phyloP scores from a whole-genome alignment of 2,329 filamentous ascomycete species.

The Huntiella moniliformis region DNA sequence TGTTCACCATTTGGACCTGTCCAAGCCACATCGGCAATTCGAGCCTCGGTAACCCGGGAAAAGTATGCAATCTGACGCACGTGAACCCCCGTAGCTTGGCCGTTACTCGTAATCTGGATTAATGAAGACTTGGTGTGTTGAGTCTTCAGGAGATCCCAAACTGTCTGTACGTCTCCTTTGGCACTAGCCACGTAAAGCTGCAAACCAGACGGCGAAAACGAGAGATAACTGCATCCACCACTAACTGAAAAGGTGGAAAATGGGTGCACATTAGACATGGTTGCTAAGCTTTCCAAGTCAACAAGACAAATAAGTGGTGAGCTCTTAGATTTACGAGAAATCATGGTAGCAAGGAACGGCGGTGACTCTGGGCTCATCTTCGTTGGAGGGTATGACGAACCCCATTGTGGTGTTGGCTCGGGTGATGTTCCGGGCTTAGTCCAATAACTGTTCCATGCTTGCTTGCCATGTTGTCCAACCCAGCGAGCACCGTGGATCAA shows the following conservation, averaged over 20 bases:
- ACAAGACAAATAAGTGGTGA: slow-evolving; percentile 57
- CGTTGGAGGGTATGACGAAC: slow-evolving; percentile 21
- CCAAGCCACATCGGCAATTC: slow-evolving; percentile 83
- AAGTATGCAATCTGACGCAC: slow-evolving; percentile 80
- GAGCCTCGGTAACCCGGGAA: slow-evolving; percentile 76
- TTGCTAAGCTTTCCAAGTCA: slow-evolving; percentile 43
- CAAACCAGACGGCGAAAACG: slow-evolving; percentile 56
- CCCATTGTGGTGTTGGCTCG: slow-evolving; percentile 22
- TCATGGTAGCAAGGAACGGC: slow-evolving; percentile 50
- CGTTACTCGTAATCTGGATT: slow-evolving; percentile 27
- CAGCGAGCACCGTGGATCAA: slow-evolving; percentile 56
- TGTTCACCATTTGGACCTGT: slow-evolving; percentile 62
- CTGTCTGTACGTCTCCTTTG: slow-evolving; percentile 66
- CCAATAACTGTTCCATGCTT: slow-evolving; percentile 69
- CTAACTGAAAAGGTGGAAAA: slow-evolving; percentile 52
- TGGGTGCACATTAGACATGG: slow-evolving; percentile 36
- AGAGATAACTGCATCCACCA: slow-evolving; percentile 63
- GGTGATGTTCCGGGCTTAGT: slow-evolving; percentile 29
- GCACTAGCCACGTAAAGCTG: slow-evolving; percentile 61
- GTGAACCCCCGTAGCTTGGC: slow-evolving; percentile 31
- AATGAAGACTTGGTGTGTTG: slow-evolving; percentile 44
- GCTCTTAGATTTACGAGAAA: slow-evolving; percentile 41
- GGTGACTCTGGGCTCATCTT: slow-evolving; percentile 36
- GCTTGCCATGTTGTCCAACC: slow-evolving; percentile 58
- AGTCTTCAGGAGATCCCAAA: slow-evolving; percentile 59